Evolutionary conservation across 805 yeast species (phyloP), one percentile per base, ranked within the genome.

Genomic region (Schwanniomyces polymorphus): DNA sequence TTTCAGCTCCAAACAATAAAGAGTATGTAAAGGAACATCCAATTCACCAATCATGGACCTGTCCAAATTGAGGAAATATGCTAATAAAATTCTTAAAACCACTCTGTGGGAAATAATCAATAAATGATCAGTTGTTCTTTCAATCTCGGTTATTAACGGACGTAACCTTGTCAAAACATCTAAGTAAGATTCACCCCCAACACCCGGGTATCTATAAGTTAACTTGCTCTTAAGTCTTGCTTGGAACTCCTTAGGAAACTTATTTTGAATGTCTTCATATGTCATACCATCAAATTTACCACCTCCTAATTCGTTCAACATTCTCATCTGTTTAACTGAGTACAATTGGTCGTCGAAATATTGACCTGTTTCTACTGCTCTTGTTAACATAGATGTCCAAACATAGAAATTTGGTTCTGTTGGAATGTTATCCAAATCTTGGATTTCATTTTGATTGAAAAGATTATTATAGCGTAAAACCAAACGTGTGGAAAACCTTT

Each of bases 241-340:
- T 37, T 79, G 81, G 61, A 85, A 92, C 64, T 92, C 98, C 31
- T 79, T 79, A 0, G 97, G 97, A 58, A 76, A 81, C 51, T 73
- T 70, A 9, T 67, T 70, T 62, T 85, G 88, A 53, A 92, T 91
- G 55, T 92, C 95, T 44, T 83, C 85, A 61, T 94, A 91, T 0
- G 98, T 91, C 85, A 91, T 75, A 3, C 97, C 97, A 56, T 92
- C 98, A 58, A 85, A 89, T 51, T 81, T 81, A 8, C 99, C 99
- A 0, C 97, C 95, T 44, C 96, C 96, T 29, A 92, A 74, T 67
- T 92, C 99, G 65, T 92, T 90, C 53, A 92, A 76, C 94, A 91
- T 88, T 56, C 96, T 76, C 89, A 91, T 86, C 62, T 91, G 90
- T 67, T 92, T 91, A 43, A 89, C 67, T 48, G 88, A 88, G 64